Base-by-base conservation (phyloP, 2,329 filamentous ascomycete species). In the Geosmithia morbida region DNA sequence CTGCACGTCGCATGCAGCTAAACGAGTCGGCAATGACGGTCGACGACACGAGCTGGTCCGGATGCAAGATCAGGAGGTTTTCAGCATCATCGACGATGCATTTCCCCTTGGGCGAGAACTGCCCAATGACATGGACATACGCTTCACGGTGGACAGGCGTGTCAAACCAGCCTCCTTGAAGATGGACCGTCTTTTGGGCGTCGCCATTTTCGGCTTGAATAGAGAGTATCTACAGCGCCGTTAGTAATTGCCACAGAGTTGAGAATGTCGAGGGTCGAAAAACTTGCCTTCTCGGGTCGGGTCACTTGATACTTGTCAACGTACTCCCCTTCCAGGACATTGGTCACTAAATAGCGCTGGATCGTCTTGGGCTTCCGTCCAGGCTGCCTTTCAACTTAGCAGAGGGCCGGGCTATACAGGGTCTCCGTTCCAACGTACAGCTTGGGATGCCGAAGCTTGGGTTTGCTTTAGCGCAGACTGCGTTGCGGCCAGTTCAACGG, bases 21-120 rank as follows among this genome's bases (percentile, higher is more conserved):
- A 97, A 95, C 0, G 92, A 95, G 63, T 98, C 92, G n/a, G 88
- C 89, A 42, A 98, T 85, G 5, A 94, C 87, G 1, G 92, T 97
- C 2, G 92, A 85, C 2, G 92, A 97, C 47, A 98, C 84, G 33
- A 98, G 75, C 64, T 97, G 89, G 58, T 98, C 92, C 0, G 92
- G 92, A 58, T 98, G 89, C 14, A 98, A 67, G 49, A 98, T 88
- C 46, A 98, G 69, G 62, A 97, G 84, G 56, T 89, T 87, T 45
- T 83, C 74, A 2, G 75, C 71, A 60, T 97, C 87, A 59, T 94
- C 85, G 51, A 97, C 74, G 44, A 94, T 67, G 59, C 89, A 94
- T 59, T 82, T 79, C 2, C 86, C 85, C 16, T 68, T 72, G 1
- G 65, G 54, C 49, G 83, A 75, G 56, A 94, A 95, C 3, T 77